Percentiles rank a stretch among this genome's conserved stretches.
Evolutionary conservation across 257 asterid species (phyloP).

Genomic region (Solanum ossicruentum): DNA sequence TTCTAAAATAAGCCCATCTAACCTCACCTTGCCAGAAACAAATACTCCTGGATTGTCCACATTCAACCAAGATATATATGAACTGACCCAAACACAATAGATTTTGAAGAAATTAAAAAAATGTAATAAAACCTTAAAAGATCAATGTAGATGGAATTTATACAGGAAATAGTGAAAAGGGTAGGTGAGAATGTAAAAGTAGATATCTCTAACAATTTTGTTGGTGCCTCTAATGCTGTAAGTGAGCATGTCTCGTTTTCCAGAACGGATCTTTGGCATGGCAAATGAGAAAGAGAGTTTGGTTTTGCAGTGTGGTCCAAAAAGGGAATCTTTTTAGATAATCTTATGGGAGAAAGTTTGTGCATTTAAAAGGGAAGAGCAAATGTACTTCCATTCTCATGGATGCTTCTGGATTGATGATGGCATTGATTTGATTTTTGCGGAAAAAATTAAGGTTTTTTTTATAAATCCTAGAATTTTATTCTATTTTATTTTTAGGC

Average conservation of each 20-base stretch:
- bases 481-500: neutral
- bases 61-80: neutral
- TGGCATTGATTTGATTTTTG: neutral
- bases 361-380: neutral
- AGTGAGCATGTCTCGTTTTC: slow-evolving; percentile 26
- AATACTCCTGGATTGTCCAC: neutral
- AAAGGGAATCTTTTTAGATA: neutral
- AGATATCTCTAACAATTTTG: slow-evolving; percentile 44
- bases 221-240: slow-evolving; percentile 49
- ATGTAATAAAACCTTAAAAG: neutral
- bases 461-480: neutral
- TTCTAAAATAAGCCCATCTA: neutral
- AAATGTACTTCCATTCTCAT: neutral
- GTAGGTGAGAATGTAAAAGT: neutral
- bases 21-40: neutral
- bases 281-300: neutral
- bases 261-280: slow-evolving; percentile 44
- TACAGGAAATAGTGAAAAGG: neutral
- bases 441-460: neutral
- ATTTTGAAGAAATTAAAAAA: neutral
- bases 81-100: neutral
- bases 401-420: neutral
- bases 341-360: neutral
- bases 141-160: neutral
- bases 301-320: neutral